Conservation (phyloP, 768 basidiomycete genomes). For the Daedalea quercina region DNA sequence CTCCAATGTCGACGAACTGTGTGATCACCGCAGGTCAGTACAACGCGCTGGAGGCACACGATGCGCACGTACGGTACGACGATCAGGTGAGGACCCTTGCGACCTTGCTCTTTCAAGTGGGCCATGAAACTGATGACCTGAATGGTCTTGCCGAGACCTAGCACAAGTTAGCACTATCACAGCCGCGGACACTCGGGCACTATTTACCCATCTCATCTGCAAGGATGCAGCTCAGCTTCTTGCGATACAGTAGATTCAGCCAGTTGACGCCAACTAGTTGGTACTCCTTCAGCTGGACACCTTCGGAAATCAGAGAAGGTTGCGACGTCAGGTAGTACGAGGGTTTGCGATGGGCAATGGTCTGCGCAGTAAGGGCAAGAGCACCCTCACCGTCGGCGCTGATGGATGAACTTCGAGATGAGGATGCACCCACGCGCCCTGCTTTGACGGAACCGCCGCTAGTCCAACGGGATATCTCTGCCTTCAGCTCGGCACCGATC, state of each 20-base stretch:
- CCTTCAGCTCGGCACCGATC: conserved; percentile 69
- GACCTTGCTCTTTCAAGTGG: conserved; percentile 72
- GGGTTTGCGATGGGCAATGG: conserved; percentile 33
- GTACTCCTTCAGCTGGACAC: conserved; percentile 87
- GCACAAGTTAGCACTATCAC: not conserved
- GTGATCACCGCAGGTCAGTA: not conserved
- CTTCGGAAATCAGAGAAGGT: conserved; percentile 58
- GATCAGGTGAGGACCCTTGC: conserved; percentile 82
- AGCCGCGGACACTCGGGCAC: conserved; percentile 21
- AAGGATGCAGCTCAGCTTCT: conserved; percentile 84
- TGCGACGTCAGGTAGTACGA: conserved; percentile 70
- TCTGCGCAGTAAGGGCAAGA: conserved; percentile 46
- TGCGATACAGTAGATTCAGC: conserved; percentile 81
- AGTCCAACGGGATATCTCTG: conserved; percentile 75
- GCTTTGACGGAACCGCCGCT: conserved; percentile 29
- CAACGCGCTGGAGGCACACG: not conserved
- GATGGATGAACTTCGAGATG: conserved; percentile 14
- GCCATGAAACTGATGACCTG: conserved; percentile 98
- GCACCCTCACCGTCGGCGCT: conserved; percentile 48
- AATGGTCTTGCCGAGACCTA: conserved; percentile 96
- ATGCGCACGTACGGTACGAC: conserved; percentile 79
- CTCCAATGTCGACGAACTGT: conserved; percentile 89
- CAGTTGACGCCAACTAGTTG: conserved; percentile 97
- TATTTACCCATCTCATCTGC: conserved; percentile 99
- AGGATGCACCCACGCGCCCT: conserved; percentile 23